Base-by-base conservation (phyloP, 495 filamentous ascomycete species). In the Lentithecium fluviatile region DNA sequence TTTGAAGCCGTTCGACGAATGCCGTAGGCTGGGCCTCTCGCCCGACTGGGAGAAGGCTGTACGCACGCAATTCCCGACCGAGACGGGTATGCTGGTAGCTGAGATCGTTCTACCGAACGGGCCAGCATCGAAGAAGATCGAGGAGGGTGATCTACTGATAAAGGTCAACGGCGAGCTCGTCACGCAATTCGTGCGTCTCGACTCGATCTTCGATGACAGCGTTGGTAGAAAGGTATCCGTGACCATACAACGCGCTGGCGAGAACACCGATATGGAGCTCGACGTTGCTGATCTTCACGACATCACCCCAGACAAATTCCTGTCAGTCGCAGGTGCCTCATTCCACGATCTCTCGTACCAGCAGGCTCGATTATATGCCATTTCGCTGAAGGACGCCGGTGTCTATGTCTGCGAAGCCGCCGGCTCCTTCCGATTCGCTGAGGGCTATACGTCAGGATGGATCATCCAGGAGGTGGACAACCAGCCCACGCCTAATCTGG, bases 321-420 rank as follows among this genome's bases (percentile, higher is more conserved):
- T 97, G 43, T 88, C 90, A 10, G 93, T 97, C 21, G 88, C 90
- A 49, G 95, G 94, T 26, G 94, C 85, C 19, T 89, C 90, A 46
- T 97, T 99, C 77, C 94, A 99, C 72, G 80, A 95, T 70, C 79
- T 97, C 15, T 99, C 94, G 0, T 99, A 99, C 75, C 95, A 97
- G 71, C 88, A 96, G 71, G 88, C 95, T 13, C 87, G 94, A 4
- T 79, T 96, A 2, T 97, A 97, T 71, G 94, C 91, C 32, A 91
- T 98, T 42, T 83, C 94, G 3, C 87, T 87, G 59, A 88, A 90
- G 67, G 90, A 68, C 25, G 45, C 61, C 17, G 75, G 94, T 34
- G 94, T 99, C 17, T 99, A 88, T 71, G 88, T 96, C 45, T 97
- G 91, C 69, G 94, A 99, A 72, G 89, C 95, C 2, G 88, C 91